phyloP scores from a whole-genome alignment of 2,329 filamentous ascomycete species.

The Coniella lustricola region DNA sequence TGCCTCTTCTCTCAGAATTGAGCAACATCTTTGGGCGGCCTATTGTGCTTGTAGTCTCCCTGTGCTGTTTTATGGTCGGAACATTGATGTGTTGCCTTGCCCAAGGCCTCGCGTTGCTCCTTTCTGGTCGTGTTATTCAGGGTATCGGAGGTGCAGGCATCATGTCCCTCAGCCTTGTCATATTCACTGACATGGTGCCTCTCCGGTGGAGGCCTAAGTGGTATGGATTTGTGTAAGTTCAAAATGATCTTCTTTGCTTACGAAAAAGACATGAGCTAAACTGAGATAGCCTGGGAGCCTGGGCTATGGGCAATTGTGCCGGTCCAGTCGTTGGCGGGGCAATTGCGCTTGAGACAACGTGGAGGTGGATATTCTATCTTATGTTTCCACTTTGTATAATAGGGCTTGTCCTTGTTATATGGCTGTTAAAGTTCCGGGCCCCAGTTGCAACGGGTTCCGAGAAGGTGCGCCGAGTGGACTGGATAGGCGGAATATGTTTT shows the following conservation, averaged over 20 bases:
- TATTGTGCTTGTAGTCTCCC: not conserved
- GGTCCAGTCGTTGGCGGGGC: not conserved
- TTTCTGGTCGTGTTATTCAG: not conserved
- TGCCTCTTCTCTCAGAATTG: not conserved
- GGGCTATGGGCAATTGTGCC: not conserved
- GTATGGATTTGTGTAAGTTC: conserved; percentile 1
- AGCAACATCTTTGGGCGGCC: not conserved
- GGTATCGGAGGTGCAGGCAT: not conserved
- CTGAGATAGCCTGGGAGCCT: not conserved
- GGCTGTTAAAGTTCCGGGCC: not conserved
- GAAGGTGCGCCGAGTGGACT: conserved; percentile 1
- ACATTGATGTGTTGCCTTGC: not conserved
- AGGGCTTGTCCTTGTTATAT: not conserved
- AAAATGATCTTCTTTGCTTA: too few relatives aligned
- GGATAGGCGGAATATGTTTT: conserved; percentile 1
- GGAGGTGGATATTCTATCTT: not conserved
- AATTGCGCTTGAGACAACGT: not conserved
- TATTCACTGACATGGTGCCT: not conserved
- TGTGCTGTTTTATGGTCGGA: not conserved
- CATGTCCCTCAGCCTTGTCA: not conserved
- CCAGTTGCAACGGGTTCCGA: not conserved
- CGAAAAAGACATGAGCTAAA: too few relatives aligned
- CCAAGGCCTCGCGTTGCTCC: not conserved
- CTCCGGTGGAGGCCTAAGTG: not conserved
- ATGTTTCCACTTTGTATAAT: not conserved